Conservation (phyloP, 208 protist species). For the Trypanosoma cruzi region DNA sequence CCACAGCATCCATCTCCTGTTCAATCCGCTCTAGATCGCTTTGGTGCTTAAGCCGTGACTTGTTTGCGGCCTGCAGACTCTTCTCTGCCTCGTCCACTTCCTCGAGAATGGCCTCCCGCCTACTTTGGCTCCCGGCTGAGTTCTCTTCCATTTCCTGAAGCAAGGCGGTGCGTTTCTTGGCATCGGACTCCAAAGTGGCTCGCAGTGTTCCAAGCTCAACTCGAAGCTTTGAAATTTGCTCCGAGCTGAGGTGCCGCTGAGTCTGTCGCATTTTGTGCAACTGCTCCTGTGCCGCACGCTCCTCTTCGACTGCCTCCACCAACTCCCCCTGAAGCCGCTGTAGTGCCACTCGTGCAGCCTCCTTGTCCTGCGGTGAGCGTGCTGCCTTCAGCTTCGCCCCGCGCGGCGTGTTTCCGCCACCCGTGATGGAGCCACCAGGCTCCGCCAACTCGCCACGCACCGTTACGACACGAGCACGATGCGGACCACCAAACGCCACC, state of each 20-base stretch:
- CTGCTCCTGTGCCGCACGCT: conserved; percentile 56
- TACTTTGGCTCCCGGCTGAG: conserved; percentile 26
- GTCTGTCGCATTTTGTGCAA: conserved; percentile 71
- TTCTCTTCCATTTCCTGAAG: conserved; percentile 40
- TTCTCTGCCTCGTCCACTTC: conserved; percentile 35
- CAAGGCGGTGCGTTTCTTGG: conserved; percentile 40
- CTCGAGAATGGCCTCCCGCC: conserved; percentile 30
- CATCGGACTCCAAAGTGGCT: conserved; percentile 46
- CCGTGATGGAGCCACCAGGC: conserved; percentile 97
- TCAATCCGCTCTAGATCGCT: conserved; percentile 69
- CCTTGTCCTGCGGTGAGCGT: conserved; percentile 75
- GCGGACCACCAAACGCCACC: conserved; percentile 76
- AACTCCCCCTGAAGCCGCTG: conserved; percentile 76
- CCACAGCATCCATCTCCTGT: conserved; percentile 67
- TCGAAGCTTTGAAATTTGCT: conserved; percentile 55
- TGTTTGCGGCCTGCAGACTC: conserved; percentile 41
- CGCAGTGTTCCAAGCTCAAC: conserved; percentile 51
- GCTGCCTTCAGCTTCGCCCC: conserved; percentile 89
- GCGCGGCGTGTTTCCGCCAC: conserved; percentile 92
- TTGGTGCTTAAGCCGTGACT: conserved; percentile 40
- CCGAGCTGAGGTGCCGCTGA: conserved; percentile 46
- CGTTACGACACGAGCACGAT: conserved; percentile 96
- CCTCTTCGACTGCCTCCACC: conserved; percentile 69
- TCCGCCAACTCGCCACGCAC: conserved; percentile 98
- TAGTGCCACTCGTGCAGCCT: conserved; percentile 72